Evolutionary conservation across 805 yeast species (phyloP).

Genomic region (Sugiyamaella americana): DNA sequence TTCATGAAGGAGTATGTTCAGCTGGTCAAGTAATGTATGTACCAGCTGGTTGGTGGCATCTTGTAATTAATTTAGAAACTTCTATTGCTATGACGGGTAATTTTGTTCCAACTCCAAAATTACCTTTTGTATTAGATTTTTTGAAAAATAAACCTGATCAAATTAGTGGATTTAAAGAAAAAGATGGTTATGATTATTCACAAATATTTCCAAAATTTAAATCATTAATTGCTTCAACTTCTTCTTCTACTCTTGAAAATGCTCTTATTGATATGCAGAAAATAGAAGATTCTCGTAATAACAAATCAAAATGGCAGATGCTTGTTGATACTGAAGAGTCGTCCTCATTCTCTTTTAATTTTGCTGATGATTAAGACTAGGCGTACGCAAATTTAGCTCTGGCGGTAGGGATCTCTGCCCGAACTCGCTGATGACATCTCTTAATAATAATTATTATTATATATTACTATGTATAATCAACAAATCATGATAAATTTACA

Average conservation of each 20-base stretch:
- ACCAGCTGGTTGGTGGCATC: constrained; percentile 98
- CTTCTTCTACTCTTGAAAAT: not conserved
- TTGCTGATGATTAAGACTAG: constrained; percentile 13
- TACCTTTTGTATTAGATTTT: constrained; percentile 60
- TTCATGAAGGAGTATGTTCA: constrained; percentile 64
- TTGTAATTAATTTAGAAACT: constrained; percentile 70
- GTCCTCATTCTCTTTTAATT: constrained; percentile 36
- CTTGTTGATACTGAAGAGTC: constrained; percentile 11
- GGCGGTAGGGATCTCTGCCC: not conserved
- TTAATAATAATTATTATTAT: too few species aligned
- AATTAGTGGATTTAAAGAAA: constrained; percentile 62
- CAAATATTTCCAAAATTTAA: not conserved
- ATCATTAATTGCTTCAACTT: not conserved
- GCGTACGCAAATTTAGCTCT: not conserved
- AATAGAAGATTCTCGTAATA: constrained; percentile 27
- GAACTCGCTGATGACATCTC: too few species aligned
- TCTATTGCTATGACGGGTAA: constrained; percentile 79
- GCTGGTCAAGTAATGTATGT: constrained; percentile 84
- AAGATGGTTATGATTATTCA: constrained; percentile 12
- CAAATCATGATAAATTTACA: not conserved
- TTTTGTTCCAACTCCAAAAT: constrained; percentile 64
- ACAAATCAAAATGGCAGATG: constrained; percentile 53
- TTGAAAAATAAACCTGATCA: constrained; percentile 62
- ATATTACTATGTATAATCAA: too few species aligned
- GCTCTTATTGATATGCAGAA: not conserved